Base-by-base conservation (phyloP, 257 asterid genomes). In the Ehretia macrophylla region DNA sequence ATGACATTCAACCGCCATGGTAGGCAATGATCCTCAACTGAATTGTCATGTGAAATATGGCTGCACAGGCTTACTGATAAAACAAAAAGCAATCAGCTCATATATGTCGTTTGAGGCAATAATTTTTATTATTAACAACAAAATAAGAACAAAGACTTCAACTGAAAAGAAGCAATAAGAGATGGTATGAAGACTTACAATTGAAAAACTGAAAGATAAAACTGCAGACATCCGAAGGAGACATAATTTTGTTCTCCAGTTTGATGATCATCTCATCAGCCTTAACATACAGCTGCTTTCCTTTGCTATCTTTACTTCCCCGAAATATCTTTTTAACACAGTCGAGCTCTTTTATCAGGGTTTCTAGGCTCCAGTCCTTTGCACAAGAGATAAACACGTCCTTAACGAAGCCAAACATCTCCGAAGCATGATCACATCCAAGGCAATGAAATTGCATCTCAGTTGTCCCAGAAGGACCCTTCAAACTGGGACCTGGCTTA, bases 371-470 rank as follows among this genome's bases (percentile, higher is more conserved):
- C 99, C 96, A 93, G 48, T 74, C 83, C 81, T 83, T 82, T 21
- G 96, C 96, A 61, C 82, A 86, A 14, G 83, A 55, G 69, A 78
- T 54, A 58, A 77, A 93, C 0, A 80, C 92, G 48, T 89, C 96
- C 79, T 81, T 93, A 66, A 85, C 97, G 21, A 93, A 93, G 45
- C 97, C 97, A 74, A 84, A 93, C 96, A 89, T 86, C 80, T 93
- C 97, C 0, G 83, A 88, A 54, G 96, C 79, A 66, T 85, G 95
- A 56, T 76, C 77, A 22, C 99, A 93, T 20, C 92, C 96, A 22
- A 80, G 86, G 64, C 96, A 93, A 78, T 89, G 85, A 66, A 92
- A 79, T 32, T 83, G 97, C 89, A 93, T 83, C 81, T 86, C 97
- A 5, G 87, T 88, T 22, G 76, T 73, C 60, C 86, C 90, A 0